phyloP scores from a whole-genome alignment of 2,329 filamentous ascomycete species.

The Venturia aucupariae region DNA sequence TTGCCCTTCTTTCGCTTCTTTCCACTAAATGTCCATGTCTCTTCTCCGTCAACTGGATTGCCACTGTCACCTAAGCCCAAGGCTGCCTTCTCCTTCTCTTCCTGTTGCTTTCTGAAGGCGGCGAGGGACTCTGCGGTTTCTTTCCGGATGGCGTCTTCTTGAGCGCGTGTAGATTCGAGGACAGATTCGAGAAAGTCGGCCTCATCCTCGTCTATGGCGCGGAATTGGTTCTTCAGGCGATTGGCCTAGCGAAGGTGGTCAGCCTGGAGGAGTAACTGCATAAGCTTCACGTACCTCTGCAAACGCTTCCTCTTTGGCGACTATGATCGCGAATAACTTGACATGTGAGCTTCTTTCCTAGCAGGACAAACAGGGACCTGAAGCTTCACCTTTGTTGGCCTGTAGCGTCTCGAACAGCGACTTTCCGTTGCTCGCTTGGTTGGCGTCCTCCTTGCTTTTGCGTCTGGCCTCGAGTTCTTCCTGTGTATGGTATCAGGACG shows the following conservation, averaged over 20 bases:
- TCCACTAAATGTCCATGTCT: slow-evolving; percentile 39
- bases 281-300: slow-evolving; percentile 47
- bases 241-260: slow-evolving; percentile 31
- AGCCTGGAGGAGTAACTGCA: background rate
- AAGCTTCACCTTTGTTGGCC: slow-evolving; percentile 62
- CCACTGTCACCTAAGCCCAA: slow-evolving; percentile 1
- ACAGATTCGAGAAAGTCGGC: slow-evolving; percentile 60
- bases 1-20: slow-evolving; percentile 44
- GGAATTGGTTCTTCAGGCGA: slow-evolving; percentile 66
- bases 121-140: slow-evolving; percentile 52
- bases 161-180: slow-evolving; percentile 45
- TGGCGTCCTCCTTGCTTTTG: slow-evolving; percentile 43
- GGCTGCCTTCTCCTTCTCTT: slow-evolving; percentile 43
- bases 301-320: slow-evolving; percentile 73
- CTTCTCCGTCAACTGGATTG: slow-evolving; percentile 29
- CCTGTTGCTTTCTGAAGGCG: slow-evolving; percentile 48
- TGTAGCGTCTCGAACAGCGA: slow-evolving; percentile 67
- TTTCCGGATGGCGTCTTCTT: slow-evolving; percentile 47
- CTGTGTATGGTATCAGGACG: background rate
- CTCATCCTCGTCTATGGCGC: slow-evolving; percentile 69
- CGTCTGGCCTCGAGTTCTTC: slow-evolving; percentile 45
- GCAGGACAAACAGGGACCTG: slow-evolving; percentile 2
- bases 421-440: slow-evolving; percentile 42
- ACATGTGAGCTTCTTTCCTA: slow-evolving; percentile 23
- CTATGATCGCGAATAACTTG: slow-evolving; percentile 34